These are phyloP conservation scores for Pseudocercospora vitis DNA, from an alignment of 2,329 filamentous ascomycete species.

Conservation along the genomic window DNA sequence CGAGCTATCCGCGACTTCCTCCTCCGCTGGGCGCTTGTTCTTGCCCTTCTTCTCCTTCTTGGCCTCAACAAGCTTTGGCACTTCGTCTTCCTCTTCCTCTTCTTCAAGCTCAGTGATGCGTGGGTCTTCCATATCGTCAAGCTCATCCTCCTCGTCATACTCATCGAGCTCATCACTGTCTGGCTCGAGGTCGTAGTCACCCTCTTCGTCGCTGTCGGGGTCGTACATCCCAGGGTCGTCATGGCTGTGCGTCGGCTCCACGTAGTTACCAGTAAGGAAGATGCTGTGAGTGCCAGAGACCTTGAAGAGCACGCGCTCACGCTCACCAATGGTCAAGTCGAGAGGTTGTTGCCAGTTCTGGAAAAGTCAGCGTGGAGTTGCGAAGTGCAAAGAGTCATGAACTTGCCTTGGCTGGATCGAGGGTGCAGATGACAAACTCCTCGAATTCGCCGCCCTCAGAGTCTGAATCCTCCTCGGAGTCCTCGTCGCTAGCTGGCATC, in stretches of 20 bases:
- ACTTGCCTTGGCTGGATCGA: slow-evolving; percentile 86
- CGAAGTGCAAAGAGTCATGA: background rate
- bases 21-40: slow-evolving; percentile 88
- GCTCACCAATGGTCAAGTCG: slow-evolving; percentile 85
- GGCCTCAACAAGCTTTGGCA: slow-evolving; percentile 54
- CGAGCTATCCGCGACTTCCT: slow-evolving; percentile 57
- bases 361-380: slow-evolving; percentile 34
- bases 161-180: slow-evolving; percentile 72
- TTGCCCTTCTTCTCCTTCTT: slow-evolving; percentile 80
- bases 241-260: slow-evolving; percentile 64
- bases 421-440: slow-evolving; percentile 91
- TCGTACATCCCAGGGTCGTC: slow-evolving; percentile 63
- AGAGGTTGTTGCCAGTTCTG: slow-evolving; percentile 94
- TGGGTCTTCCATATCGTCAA: slow-evolving; percentile 31
- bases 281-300: slow-evolving; percentile 87
- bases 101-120: slow-evolving; percentile 30
- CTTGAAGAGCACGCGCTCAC: slow-evolving; percentile 89
- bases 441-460: slow-evolving; percentile 67
- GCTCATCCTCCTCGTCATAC: slow-evolving; percentile 40
- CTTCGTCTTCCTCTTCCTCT: slow-evolving; percentile 61
- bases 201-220: slow-evolving; percentile 61
- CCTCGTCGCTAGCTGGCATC: slow-evolving; percentile 56
- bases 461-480: slow-evolving; percentile 51
- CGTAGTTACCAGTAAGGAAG: slow-evolving; percentile 94
- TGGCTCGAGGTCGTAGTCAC: slow-evolving; percentile 75